Conservation (phyloP, 257 asterid species). For the Nicotiana knightiana region DNA sequence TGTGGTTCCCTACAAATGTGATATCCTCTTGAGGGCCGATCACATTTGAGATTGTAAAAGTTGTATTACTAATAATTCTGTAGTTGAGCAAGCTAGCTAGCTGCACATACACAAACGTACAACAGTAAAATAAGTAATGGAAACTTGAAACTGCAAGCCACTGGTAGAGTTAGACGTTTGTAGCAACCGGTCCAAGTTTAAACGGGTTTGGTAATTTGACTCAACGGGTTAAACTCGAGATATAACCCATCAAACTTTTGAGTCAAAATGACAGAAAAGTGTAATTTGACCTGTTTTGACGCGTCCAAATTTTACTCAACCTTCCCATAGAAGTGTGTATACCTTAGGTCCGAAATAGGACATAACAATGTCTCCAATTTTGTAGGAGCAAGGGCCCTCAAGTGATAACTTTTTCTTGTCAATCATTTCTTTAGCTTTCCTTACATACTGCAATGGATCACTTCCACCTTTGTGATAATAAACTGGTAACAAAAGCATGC, state of each 20-base stretch:
- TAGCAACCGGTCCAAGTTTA: neutral
- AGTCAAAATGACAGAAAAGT: no score
- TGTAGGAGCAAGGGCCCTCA: slow-evolving; percentile 64
- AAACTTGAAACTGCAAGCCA: no score
- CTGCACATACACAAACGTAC: slow-evolving; percentile 18
- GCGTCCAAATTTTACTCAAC: neutral
- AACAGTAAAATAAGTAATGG: neutral
- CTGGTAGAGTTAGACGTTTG: no score
- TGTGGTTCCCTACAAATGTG: slow-evolving; percentile 37
- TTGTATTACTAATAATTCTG: slow-evolving; percentile 56
- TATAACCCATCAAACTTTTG: neutral
- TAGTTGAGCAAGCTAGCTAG: slow-evolving; percentile 51
- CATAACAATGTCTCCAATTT: slow-evolving; percentile 32
- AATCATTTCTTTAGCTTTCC: slow-evolving; percentile 62
- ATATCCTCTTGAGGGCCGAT: slow-evolving; percentile 63
- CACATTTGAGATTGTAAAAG: slow-evolving; percentile 64
- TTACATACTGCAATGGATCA: slow-evolving; percentile 53
- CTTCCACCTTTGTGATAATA: slow-evolving; percentile 34
- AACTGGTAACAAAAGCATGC: slow-evolving; percentile 62
- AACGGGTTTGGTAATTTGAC: neutral
- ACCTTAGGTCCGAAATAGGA: slow-evolving; percentile 60
- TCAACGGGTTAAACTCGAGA: neutral
- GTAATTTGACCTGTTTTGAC: neutral
- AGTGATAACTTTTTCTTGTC: slow-evolving; percentile 73
- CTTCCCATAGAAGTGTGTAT: neutral